Conservation (phyloP, 177 flowering plant genomes). For the Vitis hybrid region DNA sequence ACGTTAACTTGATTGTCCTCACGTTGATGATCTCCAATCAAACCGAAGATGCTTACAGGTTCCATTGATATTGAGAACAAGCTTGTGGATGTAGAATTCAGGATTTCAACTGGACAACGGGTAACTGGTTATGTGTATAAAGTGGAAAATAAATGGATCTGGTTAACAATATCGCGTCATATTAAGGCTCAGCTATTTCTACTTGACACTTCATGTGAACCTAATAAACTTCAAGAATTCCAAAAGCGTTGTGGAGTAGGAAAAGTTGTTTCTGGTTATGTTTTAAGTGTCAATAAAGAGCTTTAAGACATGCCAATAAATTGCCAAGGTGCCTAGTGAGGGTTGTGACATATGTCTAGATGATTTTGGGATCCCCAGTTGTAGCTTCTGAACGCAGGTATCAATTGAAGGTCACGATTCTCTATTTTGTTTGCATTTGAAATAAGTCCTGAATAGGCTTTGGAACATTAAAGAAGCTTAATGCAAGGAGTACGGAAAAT, state of each 20-base stretch:
- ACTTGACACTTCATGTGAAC: conserved; percentile 79
- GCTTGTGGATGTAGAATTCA: conserved; percentile 28
- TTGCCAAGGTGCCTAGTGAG: no score
- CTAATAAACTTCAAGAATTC: conserved; percentile 65
- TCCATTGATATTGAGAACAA: conserved; percentile 16
- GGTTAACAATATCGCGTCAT: conserved; percentile 67
- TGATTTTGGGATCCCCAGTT: no score
- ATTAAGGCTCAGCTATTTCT: conserved; percentile 67
- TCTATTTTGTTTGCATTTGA: no score
- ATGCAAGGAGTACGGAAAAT: no score
- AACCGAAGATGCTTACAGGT: conserved; percentile 14
- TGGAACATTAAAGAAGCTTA: no score
- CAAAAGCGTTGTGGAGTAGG: conserved; percentile 66
- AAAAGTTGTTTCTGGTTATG: conserved; percentile 59
- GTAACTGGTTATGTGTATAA: conserved; percentile 80
- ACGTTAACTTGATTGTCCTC: no score
- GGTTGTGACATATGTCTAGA: no score
- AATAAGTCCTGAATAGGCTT: no score
- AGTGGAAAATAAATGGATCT: conserved; percentile 80
- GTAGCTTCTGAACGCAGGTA: no score
- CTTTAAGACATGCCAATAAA: no score
- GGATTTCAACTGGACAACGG: conserved; percentile 51
- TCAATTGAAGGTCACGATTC: no score
- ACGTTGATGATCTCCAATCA: no score
- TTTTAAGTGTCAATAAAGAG: conserved; percentile 54